phyloP scores from a whole-genome alignment of 1,284 basidiomycete genomes.

The Mycena citricolor region DNA sequence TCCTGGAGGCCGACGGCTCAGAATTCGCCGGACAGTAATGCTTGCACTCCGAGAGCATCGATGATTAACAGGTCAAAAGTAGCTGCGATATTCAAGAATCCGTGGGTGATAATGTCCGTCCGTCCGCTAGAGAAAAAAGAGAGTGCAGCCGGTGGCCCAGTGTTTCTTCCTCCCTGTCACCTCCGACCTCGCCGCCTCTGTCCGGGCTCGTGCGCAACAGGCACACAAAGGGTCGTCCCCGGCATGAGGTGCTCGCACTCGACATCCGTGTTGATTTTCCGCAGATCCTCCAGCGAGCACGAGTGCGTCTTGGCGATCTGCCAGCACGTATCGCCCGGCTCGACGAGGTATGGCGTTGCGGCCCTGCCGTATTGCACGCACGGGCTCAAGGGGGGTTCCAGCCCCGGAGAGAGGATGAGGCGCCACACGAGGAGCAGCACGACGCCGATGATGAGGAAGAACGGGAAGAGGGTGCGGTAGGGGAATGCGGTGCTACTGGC shows the following conservation, averaged over 20 bases:
- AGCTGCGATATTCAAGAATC: too few relatives aligned
- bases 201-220: too few relatives aligned
- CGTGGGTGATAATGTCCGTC: too few relatives aligned
- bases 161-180: too few relatives aligned
- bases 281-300: conserved; percentile 54
- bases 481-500: too few relatives aligned
- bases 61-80: too few relatives aligned
- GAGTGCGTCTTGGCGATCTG: conserved; percentile 53
- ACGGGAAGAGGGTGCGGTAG: conserved; percentile 71
- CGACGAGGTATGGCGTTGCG: conserved; percentile 49
- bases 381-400: conserved; percentile 33
- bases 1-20: too few relatives aligned
- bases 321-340: conserved; percentile 72
- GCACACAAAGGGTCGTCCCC: conserved; percentile 61
- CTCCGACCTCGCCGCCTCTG: too few relatives aligned
- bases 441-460: conserved; percentile 69
- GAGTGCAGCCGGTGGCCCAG: too few relatives aligned
- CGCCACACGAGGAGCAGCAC: conserved; percentile 66
- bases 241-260: conserved; percentile 58
- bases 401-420: conserved; percentile 48
- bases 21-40: too few relatives aligned
- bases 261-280: conserved; percentile 52
- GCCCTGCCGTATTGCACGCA: conserved; percentile 50
- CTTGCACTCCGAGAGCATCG: too few relatives aligned
- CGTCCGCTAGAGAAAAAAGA: too few relatives aligned